Base-by-base conservation (phyloP, 768 basidiomycete species). In the Trametes maxima region DNA sequence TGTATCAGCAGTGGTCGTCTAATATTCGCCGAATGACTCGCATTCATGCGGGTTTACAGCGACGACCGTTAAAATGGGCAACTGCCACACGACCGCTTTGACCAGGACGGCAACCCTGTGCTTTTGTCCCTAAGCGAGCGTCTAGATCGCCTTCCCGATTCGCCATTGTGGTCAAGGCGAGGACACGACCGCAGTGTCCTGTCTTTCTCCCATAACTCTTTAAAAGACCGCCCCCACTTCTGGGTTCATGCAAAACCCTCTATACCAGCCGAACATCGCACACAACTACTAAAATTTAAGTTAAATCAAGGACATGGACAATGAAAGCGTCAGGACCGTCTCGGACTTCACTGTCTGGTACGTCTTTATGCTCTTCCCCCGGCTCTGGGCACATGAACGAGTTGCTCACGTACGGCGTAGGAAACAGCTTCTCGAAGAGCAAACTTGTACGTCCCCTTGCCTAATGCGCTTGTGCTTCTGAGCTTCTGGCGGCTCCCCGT, bases 361-460 rank as follows among this genome's bases (percentile, higher is more conserved):
- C 42, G 67, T 42, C 56, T 22, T 8, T 40, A 22, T 17, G 50
- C 50, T 6, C 44, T 54, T 54, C n/a, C 37, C 25, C 33, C 42
- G 50, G 42, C 58, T 6, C 52, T 48, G 36, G 51, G 52, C 46
- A 43, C 47, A 49, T 50, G 45, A 37, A 17, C 57, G 51, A 42
- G 39, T 33, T 19, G 39, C 22, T 21, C 21, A 24, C 28, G 43
- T 57, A 33, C 49, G 25, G 36, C 47, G 33, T 52, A 76, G 75
- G 75, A 69, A 72, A 47, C 68, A 67, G 0, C 70, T 77, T 54
- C 64, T 74, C 28, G 67, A 70, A 42, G 70, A 77, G 39, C 76
- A 77, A 60, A 73, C 76, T 61, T 65, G 74, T 76, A 48, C 25
- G 59, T 51, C 5, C 10, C 11, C 55, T 2, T 50, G 39, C 48